phyloP scores from a whole-genome alignment of 1,284 basidiomycete genomes.

The Trametes sp. region DNA sequence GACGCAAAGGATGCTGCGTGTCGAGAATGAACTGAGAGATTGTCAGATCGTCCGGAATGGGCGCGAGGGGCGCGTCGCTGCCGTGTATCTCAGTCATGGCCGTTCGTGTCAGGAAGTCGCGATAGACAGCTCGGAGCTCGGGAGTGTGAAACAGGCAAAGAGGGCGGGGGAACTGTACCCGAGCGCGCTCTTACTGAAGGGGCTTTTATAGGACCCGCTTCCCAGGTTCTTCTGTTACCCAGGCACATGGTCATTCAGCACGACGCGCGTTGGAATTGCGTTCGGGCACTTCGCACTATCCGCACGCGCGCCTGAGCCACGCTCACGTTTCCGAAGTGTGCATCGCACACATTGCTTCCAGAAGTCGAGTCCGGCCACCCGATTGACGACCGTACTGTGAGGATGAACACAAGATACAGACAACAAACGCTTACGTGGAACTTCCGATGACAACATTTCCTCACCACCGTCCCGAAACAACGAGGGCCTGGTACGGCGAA shows the following conservation, averaged over 20 bases:
- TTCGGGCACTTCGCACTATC: too few species aligned
- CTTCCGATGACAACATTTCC: background rate
- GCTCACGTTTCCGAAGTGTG: background rate
- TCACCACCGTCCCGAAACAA: too few species aligned
- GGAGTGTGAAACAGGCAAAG: background rate
- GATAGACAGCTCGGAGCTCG: background rate
- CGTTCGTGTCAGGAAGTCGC: background rate
- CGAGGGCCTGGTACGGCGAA: too few species aligned
- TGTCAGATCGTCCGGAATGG: conserved; percentile 69
- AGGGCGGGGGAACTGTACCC: background rate
- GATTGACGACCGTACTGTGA: background rate
- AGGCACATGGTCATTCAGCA: background rate
- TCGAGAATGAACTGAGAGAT: conserved; percentile 75
- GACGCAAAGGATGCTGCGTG: conserved; percentile 34
- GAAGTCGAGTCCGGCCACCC: background rate
- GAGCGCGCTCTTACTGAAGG: background rate
- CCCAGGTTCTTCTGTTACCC: background rate
- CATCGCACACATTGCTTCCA: conserved; percentile 3
- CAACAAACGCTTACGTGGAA: background rate
- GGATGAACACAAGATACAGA: background rate
- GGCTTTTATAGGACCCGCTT: conserved; percentile 2
- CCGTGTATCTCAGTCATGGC: conserved; percentile 48
- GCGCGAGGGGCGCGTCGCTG: conserved; percentile 46
- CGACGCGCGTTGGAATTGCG: background rate
- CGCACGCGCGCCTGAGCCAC: background rate